Percentiles rank a stretch among this genome's conserved stretches.
These are phyloP conservation scores for Vinca minor DNA, from an alignment of 257 asterid genomes.

Conservation along the genomic window DNA sequence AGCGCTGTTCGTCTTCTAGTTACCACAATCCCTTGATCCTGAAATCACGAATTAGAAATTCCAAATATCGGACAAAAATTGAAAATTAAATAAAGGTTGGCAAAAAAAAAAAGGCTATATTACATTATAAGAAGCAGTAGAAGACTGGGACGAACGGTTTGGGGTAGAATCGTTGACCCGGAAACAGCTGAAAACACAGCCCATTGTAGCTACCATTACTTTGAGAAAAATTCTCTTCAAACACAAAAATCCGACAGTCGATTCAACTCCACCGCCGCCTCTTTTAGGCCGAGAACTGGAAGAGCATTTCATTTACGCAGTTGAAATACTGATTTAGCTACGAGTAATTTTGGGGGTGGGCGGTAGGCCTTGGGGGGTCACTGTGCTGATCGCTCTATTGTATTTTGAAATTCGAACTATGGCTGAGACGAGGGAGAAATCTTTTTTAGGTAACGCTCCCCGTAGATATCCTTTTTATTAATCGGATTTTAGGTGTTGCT, in stretches of 20 bases:
- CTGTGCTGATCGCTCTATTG: slow-evolving; percentile 38
- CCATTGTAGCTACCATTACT: slow-evolving; percentile 40
- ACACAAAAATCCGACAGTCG: slow-evolving; percentile 1
- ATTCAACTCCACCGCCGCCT: not conserved
- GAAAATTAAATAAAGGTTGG: not conserved
- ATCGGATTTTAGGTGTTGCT: too few relatives aligned
- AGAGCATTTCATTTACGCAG: slow-evolving; percentile 14
- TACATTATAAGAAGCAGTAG: slow-evolving; percentile 1
- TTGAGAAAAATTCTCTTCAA: slow-evolving; percentile 5
- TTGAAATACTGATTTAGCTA: not conserved
- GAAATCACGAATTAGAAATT: not conserved
- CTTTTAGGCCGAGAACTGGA: slow-evolving; percentile 11
- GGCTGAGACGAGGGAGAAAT: slow-evolving; percentile 36
- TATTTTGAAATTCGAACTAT: slow-evolving; percentile 56
- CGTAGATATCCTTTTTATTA: too few relatives aligned
- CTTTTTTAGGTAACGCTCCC: too few relatives aligned
- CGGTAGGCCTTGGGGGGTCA: slow-evolving; percentile 24
- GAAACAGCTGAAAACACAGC: slow-evolving; percentile 63
- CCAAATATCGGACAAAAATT: slow-evolving; percentile 4
- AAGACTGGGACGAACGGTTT: too few relatives aligned
- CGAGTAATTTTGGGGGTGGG: not conserved
- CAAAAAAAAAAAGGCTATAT: not conserved
- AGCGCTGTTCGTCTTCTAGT: slow-evolving; percentile 52
- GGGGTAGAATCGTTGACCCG: slow-evolving; percentile 34
- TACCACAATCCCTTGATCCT: slow-evolving; percentile 44